Evolutionary conservation across 2,329 filamentous ascomycete genomes (phyloP), one percentile per base, ranked within the genome.

Genomic region (Raffaelea arxii): DNA sequence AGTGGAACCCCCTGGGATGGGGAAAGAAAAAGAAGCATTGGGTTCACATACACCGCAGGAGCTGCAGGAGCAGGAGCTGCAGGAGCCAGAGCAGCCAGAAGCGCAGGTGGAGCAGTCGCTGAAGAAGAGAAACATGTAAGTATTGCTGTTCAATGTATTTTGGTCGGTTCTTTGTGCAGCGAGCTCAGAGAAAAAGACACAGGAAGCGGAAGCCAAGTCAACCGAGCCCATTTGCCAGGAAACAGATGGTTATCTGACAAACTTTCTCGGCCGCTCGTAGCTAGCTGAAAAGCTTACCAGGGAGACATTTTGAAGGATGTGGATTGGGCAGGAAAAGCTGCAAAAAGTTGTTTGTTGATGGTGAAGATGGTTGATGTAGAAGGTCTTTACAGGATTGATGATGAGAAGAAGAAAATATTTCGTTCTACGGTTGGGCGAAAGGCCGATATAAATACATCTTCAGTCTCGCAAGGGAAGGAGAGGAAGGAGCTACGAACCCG

Each of bases 81-180:
- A 55, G 14, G 53, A 47, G 46, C 53, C 53, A 36, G 50, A 49
- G 51, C 51, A 55, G 50, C 46, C 41, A 6, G 41, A 30, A 25
- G 45, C 30, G 49, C 53, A 53, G 12, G 51, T 44, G 36, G 53
- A 43, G 50, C 53, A 55, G 32, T 45, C 35, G 46, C 53, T 54
- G 32, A 5, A 18, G 6, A 18, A 22, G 16, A 24, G 21, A 12
- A 25, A 4, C 11, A 27, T 25, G 25, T 36, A 9, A 25, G 14
- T n/a, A 16, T 22, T 41, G n/a, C n/a, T n/a, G n/a, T n/a, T n/a
- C 27, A 32, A n/a, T 10, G 18, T 35, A 10, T 35, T 16, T 5
- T 43, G 21, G 6, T 6, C 16, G 16, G 19, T 12, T 36, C 6
- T 36, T 36, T 12, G 7, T 36, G 32, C 32, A 6, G 19, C 14